Evolutionary conservation across 352 stramenopile genomes (phyloP).

Genomic region (Hyphochytrium catenoides): DNA sequence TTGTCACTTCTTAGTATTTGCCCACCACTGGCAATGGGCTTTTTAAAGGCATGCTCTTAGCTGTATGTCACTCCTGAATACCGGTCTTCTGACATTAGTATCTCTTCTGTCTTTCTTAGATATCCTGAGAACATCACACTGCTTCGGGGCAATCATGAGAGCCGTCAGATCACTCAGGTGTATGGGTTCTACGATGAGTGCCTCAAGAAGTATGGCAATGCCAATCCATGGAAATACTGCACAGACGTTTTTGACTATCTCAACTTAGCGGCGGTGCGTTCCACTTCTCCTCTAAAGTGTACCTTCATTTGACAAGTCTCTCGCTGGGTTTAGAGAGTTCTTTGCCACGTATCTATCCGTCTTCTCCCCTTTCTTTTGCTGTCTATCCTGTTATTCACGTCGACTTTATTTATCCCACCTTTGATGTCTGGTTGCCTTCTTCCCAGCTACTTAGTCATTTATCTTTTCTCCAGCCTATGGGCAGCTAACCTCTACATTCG

Average conservation of each 20-base stretch:
- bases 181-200: conserved; percentile 96
- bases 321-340: too few species aligned
- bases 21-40: too few species aligned
- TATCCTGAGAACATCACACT: conserved; percentile 66
- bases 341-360: too few species aligned
- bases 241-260: conserved; percentile 91
- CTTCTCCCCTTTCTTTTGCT: too few species aligned
- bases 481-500: conserved; percentile 8
- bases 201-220: conserved; percentile 86
- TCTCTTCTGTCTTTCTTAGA: conserved; percentile 1
- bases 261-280: conserved; percentile 47
- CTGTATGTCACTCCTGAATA: too few species aligned
- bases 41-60: too few species aligned
- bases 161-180: conserved; percentile 85
- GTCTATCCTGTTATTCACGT: too few species aligned
- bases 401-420: too few species aligned
- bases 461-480: conserved; percentile 13
- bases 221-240: conserved; percentile 85
- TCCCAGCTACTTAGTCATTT: conserved; percentile 7
- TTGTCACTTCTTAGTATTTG: too few species aligned
- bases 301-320: too few species aligned
- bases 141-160: conserved; percentile 66
- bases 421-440: too few species aligned
- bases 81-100: too few species aligned
- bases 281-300: not conserved